phyloP scores from a whole-genome alignment of 768 basidiomycete species.

The Pleurotus sapidus region DNA sequence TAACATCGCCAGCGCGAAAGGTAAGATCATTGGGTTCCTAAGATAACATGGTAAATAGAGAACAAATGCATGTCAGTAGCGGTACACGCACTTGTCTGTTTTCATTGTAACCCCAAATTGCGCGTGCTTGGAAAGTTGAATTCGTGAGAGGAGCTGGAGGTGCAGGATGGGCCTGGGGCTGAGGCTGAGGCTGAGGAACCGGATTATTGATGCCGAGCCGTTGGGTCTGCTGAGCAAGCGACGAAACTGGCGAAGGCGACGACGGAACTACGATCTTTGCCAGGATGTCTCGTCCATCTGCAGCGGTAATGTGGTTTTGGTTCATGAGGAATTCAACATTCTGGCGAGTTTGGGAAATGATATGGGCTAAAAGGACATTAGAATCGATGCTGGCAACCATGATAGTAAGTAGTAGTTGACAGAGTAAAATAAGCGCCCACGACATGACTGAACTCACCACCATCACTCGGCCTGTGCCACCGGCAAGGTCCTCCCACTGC shows the following conservation, averaged over 20 bases:
- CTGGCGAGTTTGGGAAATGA: constrained; percentile 51
- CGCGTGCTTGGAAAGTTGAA: constrained; percentile 41
- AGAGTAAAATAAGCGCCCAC: background rate
- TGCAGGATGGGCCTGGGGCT: constrained; percentile 8
- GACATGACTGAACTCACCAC: constrained; percentile 5
- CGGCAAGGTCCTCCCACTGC: background rate
- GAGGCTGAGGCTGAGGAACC: constrained; percentile 9
- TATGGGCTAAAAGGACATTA: constrained; percentile 45
- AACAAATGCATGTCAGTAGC: background rate
- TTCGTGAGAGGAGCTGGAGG: constrained; percentile 18
- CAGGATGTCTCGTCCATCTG: constrained; percentile 45
- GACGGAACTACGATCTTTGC: constrained; percentile 34
- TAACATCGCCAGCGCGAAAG: constrained; percentile 69
- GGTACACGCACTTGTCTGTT: constrained; percentile 38
- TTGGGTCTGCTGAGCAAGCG: constrained; percentile 9
- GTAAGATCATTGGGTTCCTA: constrained; percentile 74
- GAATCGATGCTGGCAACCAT: constrained; percentile 6
- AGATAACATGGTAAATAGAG: background rate
- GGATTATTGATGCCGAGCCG: constrained; percentile 8
- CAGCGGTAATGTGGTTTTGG: constrained; percentile 42
- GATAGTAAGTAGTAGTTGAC: background rate
- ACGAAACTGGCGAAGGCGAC: constrained; percentile 8
- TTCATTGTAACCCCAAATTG: constrained; percentile 67
- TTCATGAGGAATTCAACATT: constrained; percentile 54
- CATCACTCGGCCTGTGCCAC: constrained; percentile 4